Evolutionary conservation across 306 rosid genomes (phyloP), one percentile per base, ranked within the genome.

Genomic region (Morella rubra): DNA sequence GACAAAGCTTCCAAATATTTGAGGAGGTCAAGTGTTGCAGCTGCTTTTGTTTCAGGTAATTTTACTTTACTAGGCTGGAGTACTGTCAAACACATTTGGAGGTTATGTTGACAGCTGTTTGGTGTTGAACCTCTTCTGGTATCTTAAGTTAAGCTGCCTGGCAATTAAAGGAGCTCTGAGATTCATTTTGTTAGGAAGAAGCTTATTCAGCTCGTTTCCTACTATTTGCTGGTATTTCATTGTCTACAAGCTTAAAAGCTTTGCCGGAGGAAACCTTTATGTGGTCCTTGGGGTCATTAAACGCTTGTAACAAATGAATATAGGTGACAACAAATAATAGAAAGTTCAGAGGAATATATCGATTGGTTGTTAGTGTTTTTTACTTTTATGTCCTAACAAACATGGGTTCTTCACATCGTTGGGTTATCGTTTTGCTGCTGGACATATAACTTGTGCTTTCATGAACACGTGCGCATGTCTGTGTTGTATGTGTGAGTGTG

Each of bases 11-110:
- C 76, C 71, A 78, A 83, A 80, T 84, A 77, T 84, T 69, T 71
- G 79, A 78, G 90, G 88, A 84, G 85, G 82, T 79, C 87, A 80
- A 77, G 83, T 82, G 75, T 89, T 76, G 90, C 91, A 27, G 93
- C 88, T 50, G 88, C 80, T 73, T 59, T 81, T 70, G 47, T 75
- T 84, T 86, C 87, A 89, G 92, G 92, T 91, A 84, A 78, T 12
- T 78, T 77, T 58, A 80, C 60, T 72, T 83, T 75, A 44, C 73
- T 82, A 70, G 81, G 85, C 79, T 60, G 77, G 72, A 72, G 78
- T 69, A 24, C 71, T 56, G 37, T 76, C 79, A 76, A 79, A 76
- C 42, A 14, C 50, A 13, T n/a, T n/a, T 51, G 50, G 71, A 51
- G 20, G 58, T 66, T 62, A 15, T 3, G 71, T 66, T 44, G 24